phyloP scores from a whole-genome alignment of 352 stramenopile species.

The Globisporangium sylvaticum region DNA sequence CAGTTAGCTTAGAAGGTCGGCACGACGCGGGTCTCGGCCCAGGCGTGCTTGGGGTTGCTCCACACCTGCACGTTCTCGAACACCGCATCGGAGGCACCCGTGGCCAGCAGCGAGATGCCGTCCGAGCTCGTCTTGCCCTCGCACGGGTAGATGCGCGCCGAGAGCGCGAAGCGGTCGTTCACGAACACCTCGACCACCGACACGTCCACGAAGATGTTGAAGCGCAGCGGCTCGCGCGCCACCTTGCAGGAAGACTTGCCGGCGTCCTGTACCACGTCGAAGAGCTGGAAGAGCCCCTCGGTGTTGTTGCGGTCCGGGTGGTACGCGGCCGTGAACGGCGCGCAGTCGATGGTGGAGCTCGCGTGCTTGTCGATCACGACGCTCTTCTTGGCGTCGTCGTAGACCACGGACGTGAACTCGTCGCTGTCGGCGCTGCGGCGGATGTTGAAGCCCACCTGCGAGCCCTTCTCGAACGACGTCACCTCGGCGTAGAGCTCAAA shows the following conservation, averaged over 20 bases:
- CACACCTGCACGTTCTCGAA: constrained; percentile 67
- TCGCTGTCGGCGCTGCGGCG: constrained; percentile 38
- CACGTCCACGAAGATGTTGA: constrained; percentile 67
- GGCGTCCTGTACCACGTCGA: constrained; percentile 36
- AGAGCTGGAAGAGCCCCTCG: constrained; percentile 58
- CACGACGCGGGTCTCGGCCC: constrained; percentile 38
- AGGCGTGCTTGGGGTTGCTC: constrained; percentile 61
- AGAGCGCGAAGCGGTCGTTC: constrained; percentile 63
- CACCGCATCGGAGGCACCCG: constrained; percentile 24
- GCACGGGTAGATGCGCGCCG: constrained; percentile 63
- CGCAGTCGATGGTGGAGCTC: constrained; percentile 43
- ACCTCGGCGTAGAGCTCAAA: constrained; percentile 38
- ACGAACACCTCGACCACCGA: constrained; percentile 71
- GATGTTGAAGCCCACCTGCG: constrained; percentile 55
- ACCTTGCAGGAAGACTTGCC: constrained; percentile 28
- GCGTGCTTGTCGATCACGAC: constrained; percentile 53
- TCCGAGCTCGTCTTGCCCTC: constrained; percentile 41
- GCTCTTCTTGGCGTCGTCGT: constrained; percentile 58
- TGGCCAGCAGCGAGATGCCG: constrained; percentile 48
- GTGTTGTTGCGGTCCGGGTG: constrained; percentile 31
- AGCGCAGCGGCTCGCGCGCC: constrained; percentile 41
- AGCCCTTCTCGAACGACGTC: constrained; percentile 51
- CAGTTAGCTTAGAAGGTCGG: constrained; percentile 22
- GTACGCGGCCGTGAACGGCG: constrained; percentile 35
- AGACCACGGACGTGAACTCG: constrained; percentile 56